Evolutionary conservation across 495 filamentous ascomycete species (phyloP).

Genomic region (Copromyces sp.): DNA sequence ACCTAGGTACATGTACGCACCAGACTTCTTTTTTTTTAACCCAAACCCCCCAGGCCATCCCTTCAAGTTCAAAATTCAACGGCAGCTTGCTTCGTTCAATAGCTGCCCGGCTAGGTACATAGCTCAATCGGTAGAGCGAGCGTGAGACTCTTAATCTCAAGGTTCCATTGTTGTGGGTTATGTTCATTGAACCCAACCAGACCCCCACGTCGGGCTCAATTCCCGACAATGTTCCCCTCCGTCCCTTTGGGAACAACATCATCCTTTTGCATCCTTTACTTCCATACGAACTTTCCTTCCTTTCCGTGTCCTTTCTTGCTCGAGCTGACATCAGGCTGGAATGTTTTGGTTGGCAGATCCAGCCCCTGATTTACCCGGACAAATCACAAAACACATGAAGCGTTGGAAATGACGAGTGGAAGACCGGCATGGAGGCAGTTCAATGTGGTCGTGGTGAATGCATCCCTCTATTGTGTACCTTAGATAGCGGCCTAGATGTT

Average conservation of each 20-base stretch:
- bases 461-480: no score
- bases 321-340: not conserved
- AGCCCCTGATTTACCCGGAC: not conserved
- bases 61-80: not conserved
- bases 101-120: slow-evolving; percentile 23
- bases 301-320: not conserved
- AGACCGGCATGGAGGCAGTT: not conserved
- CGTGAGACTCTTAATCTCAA: slow-evolving; percentile 70
- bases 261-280: not conserved
- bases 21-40: no score
- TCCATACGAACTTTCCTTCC: not conserved
- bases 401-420: not conserved
- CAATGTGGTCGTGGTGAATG: not conserved
- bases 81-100: not conserved
- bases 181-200: no score
- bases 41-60: no score
- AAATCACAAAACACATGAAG: not conserved
- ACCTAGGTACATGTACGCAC: not conserved
- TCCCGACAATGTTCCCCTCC: not conserved
- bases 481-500: no score
- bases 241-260: not conserved
- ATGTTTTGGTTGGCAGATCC: no score
- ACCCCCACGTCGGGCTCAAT: not conserved
- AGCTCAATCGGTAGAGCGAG: slow-evolving; percentile 70
- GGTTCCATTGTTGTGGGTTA: slow-evolving; percentile 14